These are phyloP conservation scores for Penicillium nordicum DNA, from an alignment of 2,329 filamentous ascomycete species.

Conservation along the genomic window DNA sequence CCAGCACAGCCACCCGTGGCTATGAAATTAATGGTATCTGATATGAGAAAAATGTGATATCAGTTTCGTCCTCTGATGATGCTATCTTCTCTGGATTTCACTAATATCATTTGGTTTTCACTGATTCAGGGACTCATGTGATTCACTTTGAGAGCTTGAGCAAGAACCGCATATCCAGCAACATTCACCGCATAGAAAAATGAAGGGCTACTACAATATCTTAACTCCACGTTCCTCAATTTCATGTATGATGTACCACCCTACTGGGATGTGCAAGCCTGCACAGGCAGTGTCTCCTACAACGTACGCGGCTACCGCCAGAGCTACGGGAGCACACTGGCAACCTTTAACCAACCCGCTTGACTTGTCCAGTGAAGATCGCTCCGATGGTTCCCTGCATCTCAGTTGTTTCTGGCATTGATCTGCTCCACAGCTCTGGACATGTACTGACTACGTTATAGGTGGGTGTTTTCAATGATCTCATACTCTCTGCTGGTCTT, in stretches of 20 bases:
- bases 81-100: not conserved
- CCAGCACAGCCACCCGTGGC: conserved; percentile 6
- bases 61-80: not conserved
- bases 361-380: conserved; percentile 12
- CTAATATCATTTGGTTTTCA: not conserved
- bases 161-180: not conserved
- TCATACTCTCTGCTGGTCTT: not conserved
- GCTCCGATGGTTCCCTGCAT: conserved; percentile 4
- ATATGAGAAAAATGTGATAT: not conserved
- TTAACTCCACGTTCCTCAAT: not conserved
- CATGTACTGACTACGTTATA: not conserved
- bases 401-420: not conserved
- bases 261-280: not conserved
- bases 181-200: not conserved
- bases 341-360: conserved; percentile 4
- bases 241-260: not conserved
- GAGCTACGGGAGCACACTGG: not conserved
- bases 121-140: not conserved
- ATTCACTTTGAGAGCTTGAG: not conserved
- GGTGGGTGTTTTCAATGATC: not conserved
- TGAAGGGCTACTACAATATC: not conserved
- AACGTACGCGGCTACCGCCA: not conserved
- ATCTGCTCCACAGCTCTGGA: not conserved
- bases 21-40: not conserved
- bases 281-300: not conserved